Percentiles rank a stretch among this genome's conserved stretches.
These are phyloP conservation scores for Hypomyces perniciosus DNA, from an alignment of 2,329 filamentous ascomycete species.

Conservation along the genomic window DNA sequence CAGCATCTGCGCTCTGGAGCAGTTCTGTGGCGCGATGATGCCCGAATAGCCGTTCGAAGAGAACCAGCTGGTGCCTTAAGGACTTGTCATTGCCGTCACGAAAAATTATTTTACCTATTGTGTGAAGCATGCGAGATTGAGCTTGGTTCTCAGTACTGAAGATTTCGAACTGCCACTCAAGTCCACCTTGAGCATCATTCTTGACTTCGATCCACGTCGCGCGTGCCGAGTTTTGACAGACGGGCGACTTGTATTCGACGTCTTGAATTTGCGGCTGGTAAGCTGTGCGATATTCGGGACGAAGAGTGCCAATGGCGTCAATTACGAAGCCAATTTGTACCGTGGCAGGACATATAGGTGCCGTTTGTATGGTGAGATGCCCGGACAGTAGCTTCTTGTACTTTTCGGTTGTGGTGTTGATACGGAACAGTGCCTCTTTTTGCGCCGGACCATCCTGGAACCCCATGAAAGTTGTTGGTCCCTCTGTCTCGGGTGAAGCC, in stretches of 20 bases:
- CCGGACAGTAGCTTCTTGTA: constrained; percentile 30
- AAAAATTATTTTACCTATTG: constrained; percentile 1
- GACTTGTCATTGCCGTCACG: neutral
- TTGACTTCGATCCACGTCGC: constrained; percentile 26
- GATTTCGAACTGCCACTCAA: neutral
- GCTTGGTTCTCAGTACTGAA: neutral
- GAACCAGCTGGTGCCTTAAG: neutral
- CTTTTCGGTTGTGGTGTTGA: constrained; percentile 32
- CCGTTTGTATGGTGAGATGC: constrained; percentile 35
- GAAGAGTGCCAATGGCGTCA: constrained; percentile 26
- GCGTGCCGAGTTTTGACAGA: constrained; percentile 2
- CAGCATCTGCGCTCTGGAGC: constrained; percentile 21
- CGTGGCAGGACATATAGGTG: constrained; percentile 33
- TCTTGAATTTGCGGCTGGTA: constrained; percentile 25
- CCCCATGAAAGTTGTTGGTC: neutral
- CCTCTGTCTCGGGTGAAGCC: neutral
- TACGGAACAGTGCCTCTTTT: constrained; percentile 29
- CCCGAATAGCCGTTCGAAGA: constrained; percentile 21
- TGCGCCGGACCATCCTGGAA: neutral
- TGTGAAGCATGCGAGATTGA: neutral
- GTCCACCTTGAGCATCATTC: neutral
- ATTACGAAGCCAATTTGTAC: constrained; percentile 27
- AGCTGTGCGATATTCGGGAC: constrained; percentile 16
- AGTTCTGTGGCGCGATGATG: constrained; percentile 25
- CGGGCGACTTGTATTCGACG: constrained; percentile 24